Evolutionary conservation across 768 basidiomycete genomes (phyloP).

Genomic region (Tremella yokohamensis): DNA sequence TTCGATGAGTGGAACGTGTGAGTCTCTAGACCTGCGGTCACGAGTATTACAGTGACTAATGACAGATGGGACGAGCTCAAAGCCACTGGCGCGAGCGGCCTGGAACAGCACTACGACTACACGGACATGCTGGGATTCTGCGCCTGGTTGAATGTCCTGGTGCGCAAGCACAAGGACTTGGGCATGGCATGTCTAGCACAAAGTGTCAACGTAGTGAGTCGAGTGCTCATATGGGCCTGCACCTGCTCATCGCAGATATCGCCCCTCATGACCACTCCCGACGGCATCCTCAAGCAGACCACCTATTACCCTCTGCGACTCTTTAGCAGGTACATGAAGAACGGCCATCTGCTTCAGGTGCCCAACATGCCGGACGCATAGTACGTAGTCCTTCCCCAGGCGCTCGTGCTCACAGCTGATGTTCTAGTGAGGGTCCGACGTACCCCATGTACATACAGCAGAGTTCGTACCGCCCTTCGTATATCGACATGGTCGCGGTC

Average conservation of each 20-base stretch:
- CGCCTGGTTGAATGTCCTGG: constrained; percentile 62
- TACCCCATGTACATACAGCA: constrained; percentile 58
- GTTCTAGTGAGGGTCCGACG: constrained; percentile 52
- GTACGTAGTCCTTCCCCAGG: constrained; percentile 17
- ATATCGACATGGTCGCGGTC: constrained; percentile 58
- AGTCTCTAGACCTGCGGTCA: constrained; percentile 24
- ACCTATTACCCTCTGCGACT: constrained; percentile 57
- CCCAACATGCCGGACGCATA: constrained; percentile 29
- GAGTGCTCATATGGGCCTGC: neutral
- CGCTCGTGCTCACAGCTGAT: neutral
- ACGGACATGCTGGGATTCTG: constrained; percentile 61
- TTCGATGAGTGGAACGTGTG: constrained; percentile 62
- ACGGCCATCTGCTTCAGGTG: constrained; percentile 34
- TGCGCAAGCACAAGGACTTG: constrained; percentile 61
- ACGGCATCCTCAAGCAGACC: constrained; percentile 55
- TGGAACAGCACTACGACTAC: constrained; percentile 59
- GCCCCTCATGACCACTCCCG: constrained; percentile 54
- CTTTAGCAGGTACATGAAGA: constrained; percentile 60
- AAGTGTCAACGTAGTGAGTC: constrained; percentile 53
- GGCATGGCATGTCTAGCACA: constrained; percentile 65
- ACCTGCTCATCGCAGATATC: constrained; percentile 49
- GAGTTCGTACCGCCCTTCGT: constrained; percentile 52
- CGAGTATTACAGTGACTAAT: neutral
- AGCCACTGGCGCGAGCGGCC: constrained; percentile 57
- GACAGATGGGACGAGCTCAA: constrained; percentile 45